Conservation (phyloP, 768 basidiomycete genomes). For the Pluteus cervinus region DNA sequence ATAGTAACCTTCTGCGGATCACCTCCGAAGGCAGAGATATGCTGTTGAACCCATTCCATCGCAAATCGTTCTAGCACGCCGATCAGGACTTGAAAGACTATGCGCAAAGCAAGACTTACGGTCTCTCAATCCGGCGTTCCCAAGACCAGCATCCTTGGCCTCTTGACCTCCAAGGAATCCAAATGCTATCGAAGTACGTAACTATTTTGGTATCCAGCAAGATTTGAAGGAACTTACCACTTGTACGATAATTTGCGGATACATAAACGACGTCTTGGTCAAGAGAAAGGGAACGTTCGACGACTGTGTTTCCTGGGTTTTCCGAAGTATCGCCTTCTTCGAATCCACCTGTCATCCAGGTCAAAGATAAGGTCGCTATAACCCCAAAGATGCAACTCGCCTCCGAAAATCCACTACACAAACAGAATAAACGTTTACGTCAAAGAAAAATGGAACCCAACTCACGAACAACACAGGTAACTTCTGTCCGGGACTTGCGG, state of each 20-base stretch:
- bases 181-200: conserved; percentile 16
- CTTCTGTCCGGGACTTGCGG: conserved; percentile 15
- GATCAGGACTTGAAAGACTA: not conserved
- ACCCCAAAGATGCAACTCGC: conserved; percentile 6
- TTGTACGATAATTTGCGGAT: conserved; percentile 36
- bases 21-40: conserved; percentile 49
- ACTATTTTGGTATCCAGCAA: conserved; percentile 1
- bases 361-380: not conserved
- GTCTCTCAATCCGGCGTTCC: conserved; percentile 47
- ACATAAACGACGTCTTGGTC: conserved; percentile 31
- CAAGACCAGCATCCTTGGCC: conserved; percentile 30
- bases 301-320: conserved; percentile 18
- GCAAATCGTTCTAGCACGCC: conserved; percentile 33
- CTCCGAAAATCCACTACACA: conserved; percentile 26
- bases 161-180: conserved; percentile 37
- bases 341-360: conserved; percentile 23
- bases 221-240: conserved; percentile 4
- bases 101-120: conserved; percentile 23
- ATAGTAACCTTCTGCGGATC: conserved; percentile 39
- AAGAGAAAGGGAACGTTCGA: conserved; percentile 23
- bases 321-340: conserved; percentile 19
- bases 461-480: conserved; percentile 38
- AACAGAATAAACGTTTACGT: conserved; percentile 7
- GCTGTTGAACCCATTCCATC: conserved; percentile 47
- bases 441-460: conserved; percentile 12